These are phyloP conservation scores for Combretum micranthum DNA, from an alignment of 345 rosid genomes.

Conservation along the genomic window DNA sequence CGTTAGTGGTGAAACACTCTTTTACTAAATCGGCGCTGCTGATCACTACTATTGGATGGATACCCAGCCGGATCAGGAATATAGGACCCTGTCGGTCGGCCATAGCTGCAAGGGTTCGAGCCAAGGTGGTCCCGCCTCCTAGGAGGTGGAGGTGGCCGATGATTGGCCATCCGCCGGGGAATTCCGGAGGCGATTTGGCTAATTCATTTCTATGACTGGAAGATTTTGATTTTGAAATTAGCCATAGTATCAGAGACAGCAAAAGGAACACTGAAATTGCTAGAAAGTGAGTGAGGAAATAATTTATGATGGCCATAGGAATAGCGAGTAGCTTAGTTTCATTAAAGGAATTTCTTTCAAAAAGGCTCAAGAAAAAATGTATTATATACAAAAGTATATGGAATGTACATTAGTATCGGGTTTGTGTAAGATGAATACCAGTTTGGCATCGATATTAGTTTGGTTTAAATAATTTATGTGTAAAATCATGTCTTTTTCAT, in stretches of 20 bases:
- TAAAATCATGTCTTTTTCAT: no score
- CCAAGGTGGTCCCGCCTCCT: conserved; percentile 21
- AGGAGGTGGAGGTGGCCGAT: conserved; percentile 63
- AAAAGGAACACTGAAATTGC: not conserved
- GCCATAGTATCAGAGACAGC: conserved; percentile 6
- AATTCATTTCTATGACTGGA: not conserved
- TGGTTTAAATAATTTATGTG: no score
- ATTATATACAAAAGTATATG: no score
- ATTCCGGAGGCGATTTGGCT: conserved; percentile 28
- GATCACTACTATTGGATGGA: conserved; percentile 23
- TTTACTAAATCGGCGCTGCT: conserved; percentile 34
- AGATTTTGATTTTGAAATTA: not conserved
- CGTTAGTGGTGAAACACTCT: conserved; percentile 50
- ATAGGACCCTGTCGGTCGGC: conserved; percentile 49
- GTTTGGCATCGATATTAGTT: no score
- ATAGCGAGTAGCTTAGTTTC: no score
- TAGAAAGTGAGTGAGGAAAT: conserved; percentile 1
- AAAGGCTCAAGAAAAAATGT: no score
- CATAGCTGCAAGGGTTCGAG: conserved; percentile 35
- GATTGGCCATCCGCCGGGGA: conserved; percentile 49
- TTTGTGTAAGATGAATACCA: no score
- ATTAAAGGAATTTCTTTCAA: no score
- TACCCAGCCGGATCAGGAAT: conserved; percentile 46
- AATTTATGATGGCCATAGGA: no score
- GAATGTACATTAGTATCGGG: no score